Evolutionary conservation across 768 basidiomycete genomes (phyloP).

Genomic region (Russula sp.): DNA sequence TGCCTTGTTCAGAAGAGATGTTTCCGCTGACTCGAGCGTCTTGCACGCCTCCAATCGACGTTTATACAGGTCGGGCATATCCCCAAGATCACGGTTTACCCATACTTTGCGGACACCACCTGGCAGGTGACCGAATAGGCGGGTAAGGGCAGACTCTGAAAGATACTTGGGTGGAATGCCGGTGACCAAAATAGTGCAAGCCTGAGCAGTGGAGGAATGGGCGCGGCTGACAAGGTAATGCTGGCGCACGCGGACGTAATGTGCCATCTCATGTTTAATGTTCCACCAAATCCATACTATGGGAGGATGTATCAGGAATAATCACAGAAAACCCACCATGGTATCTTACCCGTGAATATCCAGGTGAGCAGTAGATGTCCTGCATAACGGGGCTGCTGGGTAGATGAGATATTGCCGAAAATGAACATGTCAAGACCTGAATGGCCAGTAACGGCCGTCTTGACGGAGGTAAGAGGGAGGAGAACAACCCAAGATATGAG

Average conservation of each 20-base stretch:
- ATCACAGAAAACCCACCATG: neutral
- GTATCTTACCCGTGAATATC: constrained; percentile 70
- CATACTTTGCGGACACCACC: constrained; percentile 90
- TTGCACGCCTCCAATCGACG: constrained; percentile 66
- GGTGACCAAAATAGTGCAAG: constrained; percentile 86
- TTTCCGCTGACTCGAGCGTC: constrained; percentile 88
- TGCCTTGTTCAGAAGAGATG: constrained; percentile 69
- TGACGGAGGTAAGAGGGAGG: constrained; percentile 67
- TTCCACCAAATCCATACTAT: constrained; percentile 85
- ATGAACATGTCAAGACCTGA: constrained; percentile 67
- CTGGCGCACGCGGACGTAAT: constrained; percentile 81
- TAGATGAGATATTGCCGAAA: constrained; percentile 71
- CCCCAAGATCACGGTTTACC: constrained; percentile 87
- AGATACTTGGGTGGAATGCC: constrained; percentile 82
- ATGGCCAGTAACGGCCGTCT: constrained; percentile 47
- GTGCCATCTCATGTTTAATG: constrained; percentile 73
- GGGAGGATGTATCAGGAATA: neutral
- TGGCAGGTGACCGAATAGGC: constrained; percentile 76
- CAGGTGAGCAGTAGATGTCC: constrained; percentile 79
- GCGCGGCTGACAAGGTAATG: constrained; percentile 70
- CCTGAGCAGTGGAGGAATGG: constrained; percentile 78
- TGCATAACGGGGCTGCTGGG: constrained; percentile 59
- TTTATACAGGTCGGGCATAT: constrained; percentile 80
- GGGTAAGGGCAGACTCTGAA: constrained; percentile 59
- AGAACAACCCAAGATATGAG: constrained; percentile 83